Conservation (phyloP, 805 yeast genomes). For the Metschnikowia aberdeeniae region DNA sequence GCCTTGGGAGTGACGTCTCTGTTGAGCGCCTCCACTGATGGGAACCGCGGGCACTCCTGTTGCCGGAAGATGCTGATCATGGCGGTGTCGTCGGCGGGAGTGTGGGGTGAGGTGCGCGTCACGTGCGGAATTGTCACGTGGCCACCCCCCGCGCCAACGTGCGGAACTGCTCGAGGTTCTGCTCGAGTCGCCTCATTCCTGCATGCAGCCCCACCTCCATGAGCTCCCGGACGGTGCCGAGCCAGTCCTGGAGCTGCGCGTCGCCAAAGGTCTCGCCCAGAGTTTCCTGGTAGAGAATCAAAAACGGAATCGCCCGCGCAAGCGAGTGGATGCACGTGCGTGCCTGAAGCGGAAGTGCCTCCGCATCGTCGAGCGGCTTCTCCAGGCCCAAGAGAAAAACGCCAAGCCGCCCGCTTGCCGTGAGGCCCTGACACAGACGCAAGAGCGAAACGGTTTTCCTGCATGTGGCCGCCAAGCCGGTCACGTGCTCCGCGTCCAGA, state of each 20-base stretch:
- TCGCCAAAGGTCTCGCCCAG: neutral
- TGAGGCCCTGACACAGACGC: neutral
- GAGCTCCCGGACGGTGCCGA: neutral
- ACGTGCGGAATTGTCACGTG: too few relatives aligned
- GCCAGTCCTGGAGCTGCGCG: neutral
- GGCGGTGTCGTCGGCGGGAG: neutral
- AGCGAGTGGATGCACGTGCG: slow-evolving; percentile 1
- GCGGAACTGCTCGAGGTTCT: neutral
- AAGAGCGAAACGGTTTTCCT: neutral
- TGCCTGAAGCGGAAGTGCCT: neutral
- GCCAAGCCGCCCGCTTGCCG: neutral
- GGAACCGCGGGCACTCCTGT: neutral
- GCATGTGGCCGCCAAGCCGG: neutral
- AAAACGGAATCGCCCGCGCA: slow-evolving; percentile 1
- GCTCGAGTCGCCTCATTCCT: neutral
- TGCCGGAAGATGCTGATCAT: slow-evolving; percentile 15
- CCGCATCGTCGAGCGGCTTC: neutral
- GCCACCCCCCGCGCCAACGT: neutral
- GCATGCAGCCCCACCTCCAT: neutral
- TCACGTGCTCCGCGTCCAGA: neutral
- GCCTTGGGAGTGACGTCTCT: slow-evolving; percentile 39
- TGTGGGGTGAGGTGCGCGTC: neutral
- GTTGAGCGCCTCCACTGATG: slow-evolving; percentile 25
- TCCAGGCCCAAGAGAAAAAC: neutral
- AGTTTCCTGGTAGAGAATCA: neutral